A percentile compares a stretch with the other conserved stretches of the same genome.
phyloP scores from a whole-genome alignment of 2,329 filamentous ascomycete genomes.

The Colletotrichum agaves region DNA sequence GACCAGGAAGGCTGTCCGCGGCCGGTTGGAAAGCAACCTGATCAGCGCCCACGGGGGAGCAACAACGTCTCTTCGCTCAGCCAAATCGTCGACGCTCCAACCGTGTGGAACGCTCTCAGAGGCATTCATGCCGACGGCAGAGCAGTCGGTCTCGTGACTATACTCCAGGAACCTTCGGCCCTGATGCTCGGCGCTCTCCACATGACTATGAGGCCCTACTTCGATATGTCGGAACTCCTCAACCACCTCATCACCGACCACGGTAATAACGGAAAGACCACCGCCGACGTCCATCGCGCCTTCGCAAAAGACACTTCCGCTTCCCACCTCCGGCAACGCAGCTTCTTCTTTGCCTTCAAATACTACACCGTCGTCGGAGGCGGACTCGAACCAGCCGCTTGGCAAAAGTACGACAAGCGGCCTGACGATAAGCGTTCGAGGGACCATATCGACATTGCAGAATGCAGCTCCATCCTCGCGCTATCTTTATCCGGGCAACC shows the following conservation, averaged over 20 bases:
- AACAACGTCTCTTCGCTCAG: slow-evolving; percentile 48
- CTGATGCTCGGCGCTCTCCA: slow-evolving; percentile 69
- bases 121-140: slow-evolving; percentile 49
- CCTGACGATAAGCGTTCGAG: slow-evolving; percentile 49
- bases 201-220: slow-evolving; percentile 65
- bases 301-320: slow-evolving; percentile 49
- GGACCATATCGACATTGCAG: slow-evolving; percentile 67
- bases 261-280: slow-evolving; percentile 54
- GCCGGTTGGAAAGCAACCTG: slow-evolving; percentile 32
- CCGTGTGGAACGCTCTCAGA: slow-evolving; percentile 55
- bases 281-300: slow-evolving; percentile 62
- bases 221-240: slow-evolving; percentile 72
- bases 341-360: slow-evolving; percentile 72
- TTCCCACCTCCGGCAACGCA: slow-evolving; percentile 60
- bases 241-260: slow-evolving; percentile 62
- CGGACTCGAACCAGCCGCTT: slow-evolving; percentile 65
- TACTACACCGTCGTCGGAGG: slow-evolving; percentile 71
- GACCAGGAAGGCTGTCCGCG: slow-evolving; percentile 55
- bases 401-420: slow-evolving; percentile 67
- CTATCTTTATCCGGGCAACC: slow-evolving; percentile 65
- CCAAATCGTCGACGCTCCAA: slow-evolving; percentile 52
- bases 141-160: slow-evolving; percentile 66
- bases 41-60: slow-evolving; percentile 37
- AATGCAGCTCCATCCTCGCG: slow-evolving; percentile 69
- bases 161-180: slow-evolving; percentile 70